phyloP scores from a whole-genome alignment of 192 early-diverging fungal species.

The Cladochytrium replicatum region DNA sequence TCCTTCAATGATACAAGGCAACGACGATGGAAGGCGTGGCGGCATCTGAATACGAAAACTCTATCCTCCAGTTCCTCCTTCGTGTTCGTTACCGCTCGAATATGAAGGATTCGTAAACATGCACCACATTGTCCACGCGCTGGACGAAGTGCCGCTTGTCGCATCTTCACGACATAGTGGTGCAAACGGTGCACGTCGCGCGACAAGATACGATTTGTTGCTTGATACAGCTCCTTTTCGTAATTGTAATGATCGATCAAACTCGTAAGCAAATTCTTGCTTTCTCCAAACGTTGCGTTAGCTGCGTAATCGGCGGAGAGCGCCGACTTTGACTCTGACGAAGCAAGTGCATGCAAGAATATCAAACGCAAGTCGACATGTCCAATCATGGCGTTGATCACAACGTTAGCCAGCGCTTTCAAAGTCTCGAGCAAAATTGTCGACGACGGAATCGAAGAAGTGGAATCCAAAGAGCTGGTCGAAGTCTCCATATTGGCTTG shows the following conservation, averaged over 20 bases:
- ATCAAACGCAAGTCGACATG: slow-evolving; percentile 21
- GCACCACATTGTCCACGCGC: slow-evolving; percentile 31
- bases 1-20: too few species aligned
- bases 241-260: slow-evolving; percentile 27
- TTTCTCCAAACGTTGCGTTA: slow-evolving; percentile 17
- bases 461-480: too few species aligned
- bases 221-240: slow-evolving; percentile 22
- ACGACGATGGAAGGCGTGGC: slow-evolving; percentile 30
- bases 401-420: background rate
- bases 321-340: too few species aligned
- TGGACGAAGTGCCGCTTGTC: slow-evolving; percentile 18
- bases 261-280: slow-evolving; percentile 18
- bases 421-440: background rate
- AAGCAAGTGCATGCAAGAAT: slow-evolving; percentile 15
- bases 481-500: background rate
- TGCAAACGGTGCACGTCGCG: slow-evolving; percentile 17
- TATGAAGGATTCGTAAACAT: slow-evolving; percentile 30
- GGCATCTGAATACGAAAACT: slow-evolving; percentile 28
- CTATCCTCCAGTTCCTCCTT: slow-evolving; percentile 16
- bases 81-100: slow-evolving; percentile 18
- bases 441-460: too few species aligned
- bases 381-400: slow-evolving; percentile 25
- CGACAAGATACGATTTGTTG: slow-evolving; percentile 20
- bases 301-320: slow-evolving; percentile 13
- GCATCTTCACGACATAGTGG: background rate